Evolutionary conservation across 2,329 filamentous ascomycete genomes (phyloP).

Genomic region (Alternaria arbusti): DNA sequence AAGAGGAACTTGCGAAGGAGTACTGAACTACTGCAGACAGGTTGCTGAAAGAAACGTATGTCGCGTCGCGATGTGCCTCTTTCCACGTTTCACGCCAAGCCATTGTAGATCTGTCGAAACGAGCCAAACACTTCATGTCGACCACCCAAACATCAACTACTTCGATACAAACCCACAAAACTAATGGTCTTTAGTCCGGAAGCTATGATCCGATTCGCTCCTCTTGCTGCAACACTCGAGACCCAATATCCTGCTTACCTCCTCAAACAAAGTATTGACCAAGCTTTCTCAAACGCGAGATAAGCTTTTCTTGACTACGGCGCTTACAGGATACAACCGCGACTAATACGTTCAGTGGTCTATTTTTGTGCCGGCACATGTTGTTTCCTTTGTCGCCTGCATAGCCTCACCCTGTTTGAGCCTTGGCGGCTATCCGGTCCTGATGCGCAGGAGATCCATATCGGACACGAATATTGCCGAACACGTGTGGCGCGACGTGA

Average conservation of each 20-base stretch:
- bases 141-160: neutral
- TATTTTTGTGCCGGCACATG: neutral
- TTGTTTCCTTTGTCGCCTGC: neutral
- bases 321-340: neutral
- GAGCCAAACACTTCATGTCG: neutral
- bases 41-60: neutral
- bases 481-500: conserved; percentile 13
- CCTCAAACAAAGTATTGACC: neutral
- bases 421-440: conserved; percentile 6
- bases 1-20: neutral
- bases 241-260: neutral
- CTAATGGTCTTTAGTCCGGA: neutral
- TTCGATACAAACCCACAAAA: neutral
- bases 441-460: neutral
- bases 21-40: neutral
- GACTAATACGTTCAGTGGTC: neutral
- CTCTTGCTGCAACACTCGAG: neutral
- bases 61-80: neutral
- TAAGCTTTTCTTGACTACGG: neutral
- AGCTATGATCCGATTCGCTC: neutral
- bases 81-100: conserved; percentile 2
- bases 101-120: neutral
- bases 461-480: conserved; percentile 23
- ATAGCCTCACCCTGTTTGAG: conserved; percentile 11
- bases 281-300: neutral